These are phyloP conservation scores for Solanum neorickii DNA, from an alignment of 257 asterid genomes.

Conservation along the genomic window DNA sequence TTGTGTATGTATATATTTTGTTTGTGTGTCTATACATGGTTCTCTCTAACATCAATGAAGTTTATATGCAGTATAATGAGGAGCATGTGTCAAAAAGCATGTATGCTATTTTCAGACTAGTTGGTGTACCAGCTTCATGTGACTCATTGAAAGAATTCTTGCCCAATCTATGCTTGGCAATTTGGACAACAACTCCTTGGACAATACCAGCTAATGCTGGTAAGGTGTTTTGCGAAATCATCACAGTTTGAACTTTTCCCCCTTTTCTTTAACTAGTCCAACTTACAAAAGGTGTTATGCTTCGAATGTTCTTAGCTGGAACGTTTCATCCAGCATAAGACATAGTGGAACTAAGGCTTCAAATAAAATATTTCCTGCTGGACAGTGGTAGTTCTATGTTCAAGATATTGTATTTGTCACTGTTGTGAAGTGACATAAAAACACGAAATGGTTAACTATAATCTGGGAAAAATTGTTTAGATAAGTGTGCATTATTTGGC, in stretches of 20 bases:
- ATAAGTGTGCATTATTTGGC: neutral
- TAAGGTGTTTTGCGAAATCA: constrained; percentile 11
- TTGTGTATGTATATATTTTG: neutral
- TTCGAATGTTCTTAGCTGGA: neutral
- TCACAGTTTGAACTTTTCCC: neutral
- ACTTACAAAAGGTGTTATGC: neutral
- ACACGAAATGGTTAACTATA: neutral
- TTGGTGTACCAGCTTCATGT: constrained; percentile 38
- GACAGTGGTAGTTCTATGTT: neutral
- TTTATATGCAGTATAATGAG: constrained; percentile 77
- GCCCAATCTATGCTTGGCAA: constrained; percentile 75
- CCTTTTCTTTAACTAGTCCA: neutral
- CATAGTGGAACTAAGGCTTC: neutral
- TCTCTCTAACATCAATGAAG: neutral
- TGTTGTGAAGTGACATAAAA: neutral
- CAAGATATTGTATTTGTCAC: neutral
- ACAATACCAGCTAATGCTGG: constrained; percentile 99
- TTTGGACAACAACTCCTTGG: constrained; percentile 99
- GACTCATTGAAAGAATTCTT: constrained; percentile 45
- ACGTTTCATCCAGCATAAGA: neutral
- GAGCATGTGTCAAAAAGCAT: constrained; percentile 92
- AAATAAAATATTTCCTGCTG: neutral
- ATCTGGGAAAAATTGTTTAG: neutral
- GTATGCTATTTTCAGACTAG: constrained; percentile 67
- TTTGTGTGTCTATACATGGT: neutral